phyloP scores from a whole-genome alignment of 768 basidiomycete species.

The Lepiota subincarnata region DNA sequence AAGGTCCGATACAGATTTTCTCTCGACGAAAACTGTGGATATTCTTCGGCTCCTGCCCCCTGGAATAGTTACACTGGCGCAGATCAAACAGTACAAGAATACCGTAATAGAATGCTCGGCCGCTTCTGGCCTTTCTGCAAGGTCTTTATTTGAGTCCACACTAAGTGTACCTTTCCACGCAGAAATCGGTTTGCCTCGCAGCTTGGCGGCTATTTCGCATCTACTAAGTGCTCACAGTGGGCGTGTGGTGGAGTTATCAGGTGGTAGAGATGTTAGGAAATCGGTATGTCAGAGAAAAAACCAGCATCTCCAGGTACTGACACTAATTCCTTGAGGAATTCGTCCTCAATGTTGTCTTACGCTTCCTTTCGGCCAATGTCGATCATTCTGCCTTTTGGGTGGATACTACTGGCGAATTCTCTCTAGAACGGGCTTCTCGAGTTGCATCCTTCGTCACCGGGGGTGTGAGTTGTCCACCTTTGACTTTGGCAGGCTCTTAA shows the following conservation, averaged over 20 bases:
- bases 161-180: slow-evolving; percentile 16
- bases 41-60: slow-evolving; percentile 48
- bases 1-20: slow-evolving; percentile 52
- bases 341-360: slow-evolving; percentile 53
- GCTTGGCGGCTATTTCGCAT: neutral
- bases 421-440: slow-evolving; percentile 40
- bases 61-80: slow-evolving; percentile 43
- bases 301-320: neutral
- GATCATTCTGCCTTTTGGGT: slow-evolving; percentile 58
- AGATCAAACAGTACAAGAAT: slow-evolving; percentile 38
- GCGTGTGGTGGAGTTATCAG: slow-evolving; percentile 65
- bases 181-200: neutral
- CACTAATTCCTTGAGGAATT: slow-evolving; percentile 41
- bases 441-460: slow-evolving; percentile 26
- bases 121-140: slow-evolving; percentile 35
- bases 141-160: slow-evolving; percentile 23
- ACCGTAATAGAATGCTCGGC: slow-evolving; percentile 40
- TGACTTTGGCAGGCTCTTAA: neutral
- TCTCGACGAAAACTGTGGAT: slow-evolving; percentile 43
- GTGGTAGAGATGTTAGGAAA: slow-evolving; percentile 62
- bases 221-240: slow-evolving; percentile 18
- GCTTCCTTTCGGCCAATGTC: slow-evolving; percentile 38
- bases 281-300: slow-evolving; percentile 41
- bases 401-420: slow-evolving; percentile 68
- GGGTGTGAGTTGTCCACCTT: slow-evolving; percentile 12